Evolutionary conservation across 345 rosid genomes (phyloP).

Genomic region (Syzygium aqueum): DNA sequence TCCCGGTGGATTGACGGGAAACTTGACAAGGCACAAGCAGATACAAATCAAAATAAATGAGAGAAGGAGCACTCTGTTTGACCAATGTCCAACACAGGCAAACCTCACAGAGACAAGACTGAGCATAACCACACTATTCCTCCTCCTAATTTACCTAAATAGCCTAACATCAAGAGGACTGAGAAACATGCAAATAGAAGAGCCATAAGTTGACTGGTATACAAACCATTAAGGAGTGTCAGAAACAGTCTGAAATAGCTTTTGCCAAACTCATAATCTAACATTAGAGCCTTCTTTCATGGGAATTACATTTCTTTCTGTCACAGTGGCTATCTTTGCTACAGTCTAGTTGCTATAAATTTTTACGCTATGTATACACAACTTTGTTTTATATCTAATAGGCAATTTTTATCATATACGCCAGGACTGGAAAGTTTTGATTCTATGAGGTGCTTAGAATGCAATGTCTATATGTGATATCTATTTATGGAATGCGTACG

Average conservation of each 20-base stretch:
- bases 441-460: neutral
- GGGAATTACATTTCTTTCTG: neutral
- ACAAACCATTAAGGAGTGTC: neutral
- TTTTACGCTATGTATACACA: neutral
- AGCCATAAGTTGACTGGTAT: neutral
- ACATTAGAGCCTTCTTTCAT: neutral
- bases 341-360: neutral
- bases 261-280: neutral
- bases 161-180: neutral
- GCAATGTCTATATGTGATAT: neutral
- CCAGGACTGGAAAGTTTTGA: neutral
- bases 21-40: conserved; percentile 32
- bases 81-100: neutral
- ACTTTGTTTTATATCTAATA: neutral
- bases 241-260: neutral
- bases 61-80: neutral
- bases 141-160: neutral
- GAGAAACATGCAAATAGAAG: neutral
- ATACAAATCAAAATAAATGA: neutral
- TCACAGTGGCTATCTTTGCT: neutral
- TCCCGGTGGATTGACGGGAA: conserved; percentile 44
- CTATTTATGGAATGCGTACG: neutral
- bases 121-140: neutral
- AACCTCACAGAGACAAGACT: neutral
- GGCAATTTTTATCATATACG: neutral